Evolutionary conservation across 305 asterid species (phyloP), one percentile per base, ranked within the genome.

Genomic region (Solanum hybrid): DNA sequence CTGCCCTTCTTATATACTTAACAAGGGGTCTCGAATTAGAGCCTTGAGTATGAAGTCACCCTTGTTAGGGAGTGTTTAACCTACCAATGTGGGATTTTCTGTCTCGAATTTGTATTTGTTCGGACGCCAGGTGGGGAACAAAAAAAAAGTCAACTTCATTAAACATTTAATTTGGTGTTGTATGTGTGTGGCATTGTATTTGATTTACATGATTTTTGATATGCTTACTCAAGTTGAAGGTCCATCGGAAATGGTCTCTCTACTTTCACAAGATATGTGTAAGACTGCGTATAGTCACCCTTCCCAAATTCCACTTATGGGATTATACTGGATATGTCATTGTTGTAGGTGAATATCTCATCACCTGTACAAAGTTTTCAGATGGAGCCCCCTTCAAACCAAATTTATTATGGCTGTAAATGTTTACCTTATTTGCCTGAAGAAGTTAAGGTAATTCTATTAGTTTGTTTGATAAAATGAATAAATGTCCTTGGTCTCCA

Each of bases 371-470:
- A 90, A 45, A 92, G 89, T 91, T 93, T 94, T 83, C 97, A 91
- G 92, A 94, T 91, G 93, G 98, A 97, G 98, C 99, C 95, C 99
- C 99, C 99, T 97, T 96, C 99, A 95, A 96, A 94, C 97, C 98
- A 96, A 97, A 97, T 88, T 91, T 90, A 90, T 89, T 92, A 89
- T 79, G 92, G 91, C 33, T 91, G 89, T 91, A 92, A 88, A 89
- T 91, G 92, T 70, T 70, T 90, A 34, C 93, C 94, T 34, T 88
- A 89, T 75, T 93, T 92, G 89, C 92, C 93, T n/a, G 97, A 94
- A 91, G 97, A 95, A 80, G 97, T 93, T 76, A 96, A 95, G 98
- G 99, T 95, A 91, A 26, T 33, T 78, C 45, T 33, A 78, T 78
- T 78, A 78, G 15, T 20, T 32, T 32, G 9, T 51, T 15, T 15